Base-by-base conservation (phyloP, 2,329 filamentous ascomycete species). In the Thielaviopsis musarum region DNA sequence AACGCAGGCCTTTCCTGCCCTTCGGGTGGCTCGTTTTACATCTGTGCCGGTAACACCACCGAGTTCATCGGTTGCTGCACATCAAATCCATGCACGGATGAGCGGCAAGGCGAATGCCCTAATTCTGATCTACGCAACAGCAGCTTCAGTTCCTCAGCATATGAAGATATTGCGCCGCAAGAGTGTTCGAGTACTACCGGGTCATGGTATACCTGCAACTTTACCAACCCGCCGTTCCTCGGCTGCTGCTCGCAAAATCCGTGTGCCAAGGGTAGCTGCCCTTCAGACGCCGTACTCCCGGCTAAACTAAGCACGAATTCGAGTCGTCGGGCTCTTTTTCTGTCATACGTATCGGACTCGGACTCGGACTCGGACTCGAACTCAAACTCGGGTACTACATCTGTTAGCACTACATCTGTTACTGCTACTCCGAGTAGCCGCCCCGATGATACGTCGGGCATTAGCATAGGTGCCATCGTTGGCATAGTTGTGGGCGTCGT, bases 31-130 rank as follows among this genome's bases (percentile, higher is more conserved):
- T 41, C 59, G 5, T 73, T 73, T 41, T 73, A 73, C 66, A 65
- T 72, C 59, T 73, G 72, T 63, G 52, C 62, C 3, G 64, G 65
- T 1, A 67, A 67, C 34, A 62, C 61, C 3, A 63, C 63, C 2
- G 68, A 68, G 30, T 75, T 74, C 63, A 59, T 75, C 49, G 73
- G 73, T 13, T 75, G 73, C 63, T 75, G 73, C 64, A 65, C 65
- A 41, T 64, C 65, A 38, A 64, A 74, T 57, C 71, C 72, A 2
- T 72, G 69, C 64, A 61, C 64, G 22, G 61, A 64, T 34, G 61
- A 59, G 7, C 64, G 63, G 34, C 64, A 65, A 21, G 71, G 71
- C 41, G 49, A 60, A 41, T 74, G 73, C 58, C 70, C 70, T 1
- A 63, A 66, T 9, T 61, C 63, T 2, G 60, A 67, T 51, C 57